Conservation (phyloP, 2,329 filamentous ascomycete species). For the Pyrenophora teres region DNA sequence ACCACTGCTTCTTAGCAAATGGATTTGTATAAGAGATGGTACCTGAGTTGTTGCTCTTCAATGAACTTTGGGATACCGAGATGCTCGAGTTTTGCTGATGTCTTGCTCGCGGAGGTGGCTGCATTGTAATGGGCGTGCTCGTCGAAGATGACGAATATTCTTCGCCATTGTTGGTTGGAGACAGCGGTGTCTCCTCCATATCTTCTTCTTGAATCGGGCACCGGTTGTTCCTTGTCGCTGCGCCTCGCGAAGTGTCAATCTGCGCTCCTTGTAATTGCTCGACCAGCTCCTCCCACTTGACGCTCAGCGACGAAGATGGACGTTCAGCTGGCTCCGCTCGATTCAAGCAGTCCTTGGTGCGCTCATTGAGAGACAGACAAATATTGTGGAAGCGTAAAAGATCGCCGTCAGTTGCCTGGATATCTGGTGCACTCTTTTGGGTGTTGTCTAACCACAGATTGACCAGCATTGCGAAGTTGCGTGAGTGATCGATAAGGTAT, state of each 20-base stretch:
- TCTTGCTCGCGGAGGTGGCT: slow-evolving; percentile 31
- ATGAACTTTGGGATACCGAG: slow-evolving; percentile 40
- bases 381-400: slow-evolving; percentile 56
- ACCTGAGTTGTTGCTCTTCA: slow-evolving; percentile 35
- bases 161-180: slow-evolving; percentile 25
- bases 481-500: slow-evolving; percentile 86
- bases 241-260: slow-evolving; percentile 39
- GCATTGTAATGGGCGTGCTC: slow-evolving; percentile 45
- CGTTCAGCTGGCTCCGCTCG: slow-evolving; percentile 59
- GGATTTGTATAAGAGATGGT: slow-evolving; percentile 33
- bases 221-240: slow-evolving; percentile 37
- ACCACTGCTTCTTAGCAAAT: slow-evolving; percentile 26
- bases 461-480: slow-evolving; percentile 82
- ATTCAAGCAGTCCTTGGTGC: slow-evolving; percentile 57
- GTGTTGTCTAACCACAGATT: slow-evolving; percentile 74
- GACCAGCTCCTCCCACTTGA: slow-evolving; percentile 60
- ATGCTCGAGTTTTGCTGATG: slow-evolving; percentile 42
- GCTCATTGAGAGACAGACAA: slow-evolving; percentile 53
- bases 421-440: slow-evolving; percentile 42
- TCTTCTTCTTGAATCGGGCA: slow-evolving; percentile 34
- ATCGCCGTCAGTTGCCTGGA: slow-evolving; percentile 51
- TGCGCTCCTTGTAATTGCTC: slow-evolving; percentile 50
- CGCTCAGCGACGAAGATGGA: slow-evolving; percentile 53
- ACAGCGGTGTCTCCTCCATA: slow-evolving; percentile 27
- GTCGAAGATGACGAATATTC: slow-evolving; percentile 39